phyloP scores from a whole-genome alignment of 2,329 filamentous ascomycete genomes.

The Pseudogymnoascus sp. region DNA sequence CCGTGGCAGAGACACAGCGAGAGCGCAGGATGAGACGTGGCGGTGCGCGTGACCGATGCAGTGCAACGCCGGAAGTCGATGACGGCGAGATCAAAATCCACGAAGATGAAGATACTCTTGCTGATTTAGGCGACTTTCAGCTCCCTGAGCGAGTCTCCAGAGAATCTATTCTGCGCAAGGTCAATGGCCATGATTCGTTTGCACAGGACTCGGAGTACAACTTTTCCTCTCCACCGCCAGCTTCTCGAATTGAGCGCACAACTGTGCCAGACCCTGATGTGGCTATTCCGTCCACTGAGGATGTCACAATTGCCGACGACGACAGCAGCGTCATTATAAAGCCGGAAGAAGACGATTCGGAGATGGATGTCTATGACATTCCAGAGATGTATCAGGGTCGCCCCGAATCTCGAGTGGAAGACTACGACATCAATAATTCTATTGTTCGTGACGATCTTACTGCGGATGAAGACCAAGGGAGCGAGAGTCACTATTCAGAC shows the following conservation, averaged over 20 bases:
- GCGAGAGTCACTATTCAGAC: slow-evolving; percentile 49
- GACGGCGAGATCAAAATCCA: slow-evolving; percentile 30
- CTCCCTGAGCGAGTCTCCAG: slow-evolving; percentile 75
- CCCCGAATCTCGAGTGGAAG: slow-evolving; percentile 39
- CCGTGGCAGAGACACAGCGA: slow-evolving; percentile 56
- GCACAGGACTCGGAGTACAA: slow-evolving; percentile 55
- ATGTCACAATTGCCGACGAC: slow-evolving; percentile 46
- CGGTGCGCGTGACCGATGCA: slow-evolving; percentile 38
- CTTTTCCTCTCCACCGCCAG: slow-evolving; percentile 52
- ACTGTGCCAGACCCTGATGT: slow-evolving; percentile 63
- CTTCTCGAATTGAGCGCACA: background rate
- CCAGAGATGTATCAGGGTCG: slow-evolving; percentile 54
- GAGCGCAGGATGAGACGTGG: slow-evolving; percentile 62
- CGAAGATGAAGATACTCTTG: slow-evolving; percentile 52
- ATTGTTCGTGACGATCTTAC: slow-evolving; percentile 16
- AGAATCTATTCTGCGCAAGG: slow-evolving; percentile 84
- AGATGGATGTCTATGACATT: slow-evolving; percentile 58
- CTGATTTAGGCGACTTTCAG: slow-evolving; percentile 55
- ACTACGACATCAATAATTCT: slow-evolving; percentile 47
- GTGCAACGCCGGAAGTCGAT: slow-evolving; percentile 27
- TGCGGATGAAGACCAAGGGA: slow-evolving; percentile 17
- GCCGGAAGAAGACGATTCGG: slow-evolving; percentile 49
- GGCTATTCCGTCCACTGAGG: slow-evolving; percentile 80
- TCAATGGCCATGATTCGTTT: slow-evolving; percentile 56
- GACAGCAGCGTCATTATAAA: slow-evolving; percentile 60